Evolutionary conservation across 768 basidiomycete genomes (phyloP).

Genomic region (Termitomyces titanicus): DNA sequence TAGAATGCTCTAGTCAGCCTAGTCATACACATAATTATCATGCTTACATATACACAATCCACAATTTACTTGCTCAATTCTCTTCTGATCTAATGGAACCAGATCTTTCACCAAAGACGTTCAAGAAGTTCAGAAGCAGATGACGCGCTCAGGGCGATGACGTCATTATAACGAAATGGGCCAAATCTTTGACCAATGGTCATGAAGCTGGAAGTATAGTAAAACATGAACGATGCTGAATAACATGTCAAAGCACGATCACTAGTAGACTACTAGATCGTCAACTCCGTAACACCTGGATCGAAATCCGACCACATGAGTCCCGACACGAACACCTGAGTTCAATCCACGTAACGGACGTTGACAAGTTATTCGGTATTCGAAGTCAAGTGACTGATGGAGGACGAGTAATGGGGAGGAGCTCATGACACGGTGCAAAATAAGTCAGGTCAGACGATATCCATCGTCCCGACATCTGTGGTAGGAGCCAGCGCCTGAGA

Average conservation of each 20-base stretch:
- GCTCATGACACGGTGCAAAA: too few species aligned
- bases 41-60: background rate
- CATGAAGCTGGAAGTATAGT: too few species aligned
- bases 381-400: background rate
- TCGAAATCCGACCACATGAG: too few species aligned
- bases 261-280: background rate
- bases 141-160: background rate
- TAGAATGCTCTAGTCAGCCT: constrained; percentile 10
- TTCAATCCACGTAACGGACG: background rate
- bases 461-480: too few species aligned
- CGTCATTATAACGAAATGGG: background rate
- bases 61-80: background rate
- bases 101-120: background rate
- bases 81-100: background rate
- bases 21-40: constrained; percentile 7
- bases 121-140: background rate
- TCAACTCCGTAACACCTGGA: background rate
- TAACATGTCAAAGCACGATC: background rate
- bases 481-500: too few species aligned
- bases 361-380: background rate
- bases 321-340: background rate
- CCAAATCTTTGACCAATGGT: too few species aligned
- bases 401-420: background rate
- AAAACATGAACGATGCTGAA: too few species aligned
- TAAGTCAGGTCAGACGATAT: too few species aligned